Evolutionary conservation across 2,329 filamentous ascomycete genomes (phyloP).

Genomic region (Sclerotinia trifoliorum): DNA sequence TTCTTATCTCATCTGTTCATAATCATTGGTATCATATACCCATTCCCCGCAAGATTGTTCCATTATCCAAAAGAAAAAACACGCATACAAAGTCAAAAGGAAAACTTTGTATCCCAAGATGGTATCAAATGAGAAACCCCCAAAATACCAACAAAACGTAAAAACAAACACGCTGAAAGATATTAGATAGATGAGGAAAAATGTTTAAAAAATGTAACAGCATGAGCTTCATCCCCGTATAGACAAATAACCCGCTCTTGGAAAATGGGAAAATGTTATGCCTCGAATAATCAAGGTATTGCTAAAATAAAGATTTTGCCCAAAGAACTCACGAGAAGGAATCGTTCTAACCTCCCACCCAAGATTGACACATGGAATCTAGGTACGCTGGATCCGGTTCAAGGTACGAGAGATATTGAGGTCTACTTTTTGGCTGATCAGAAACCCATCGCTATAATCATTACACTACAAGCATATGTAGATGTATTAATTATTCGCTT

Average conservation of each 20-base stretch:
- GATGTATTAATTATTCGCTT: slow-evolving; percentile 1
- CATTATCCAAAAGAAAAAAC: not conserved
- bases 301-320: slow-evolving; percentile 31
- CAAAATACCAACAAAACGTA: not conserved
- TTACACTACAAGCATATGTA: slow-evolving; percentile 11
- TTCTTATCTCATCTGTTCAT: slow-evolving; percentile 17
- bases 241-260: slow-evolving; percentile 35
- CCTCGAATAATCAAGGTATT: slow-evolving; percentile 35
- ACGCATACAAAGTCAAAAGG: not conserved
- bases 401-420: slow-evolving; percentile 27
- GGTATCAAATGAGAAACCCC: slow-evolving; percentile 17
- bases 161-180: not conserved
- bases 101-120: slow-evolving; percentile 16
- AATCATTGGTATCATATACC: slow-evolving; percentile 5
- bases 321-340: slow-evolving; percentile 22
- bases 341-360: not conserved
- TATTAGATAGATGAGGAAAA: slow-evolving; percentile 1
- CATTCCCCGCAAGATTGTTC: not conserved
- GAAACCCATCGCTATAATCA: slow-evolving; percentile 19
- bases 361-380: slow-evolving; percentile 27
- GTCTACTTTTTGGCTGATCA: slow-evolving; percentile 11
- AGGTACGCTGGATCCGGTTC: slow-evolving; percentile 46
- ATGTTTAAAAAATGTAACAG: not conserved
- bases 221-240: slow-evolving; percentile 20
- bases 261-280: slow-evolving; percentile 47